A percentile compares a stretch with the other conserved stretches of the same genome.
These are phyloP conservation scores for Edaphochlamys debaryana DNA, from an alignment of 139 green algal species.

Conservation along the genomic window DNA sequence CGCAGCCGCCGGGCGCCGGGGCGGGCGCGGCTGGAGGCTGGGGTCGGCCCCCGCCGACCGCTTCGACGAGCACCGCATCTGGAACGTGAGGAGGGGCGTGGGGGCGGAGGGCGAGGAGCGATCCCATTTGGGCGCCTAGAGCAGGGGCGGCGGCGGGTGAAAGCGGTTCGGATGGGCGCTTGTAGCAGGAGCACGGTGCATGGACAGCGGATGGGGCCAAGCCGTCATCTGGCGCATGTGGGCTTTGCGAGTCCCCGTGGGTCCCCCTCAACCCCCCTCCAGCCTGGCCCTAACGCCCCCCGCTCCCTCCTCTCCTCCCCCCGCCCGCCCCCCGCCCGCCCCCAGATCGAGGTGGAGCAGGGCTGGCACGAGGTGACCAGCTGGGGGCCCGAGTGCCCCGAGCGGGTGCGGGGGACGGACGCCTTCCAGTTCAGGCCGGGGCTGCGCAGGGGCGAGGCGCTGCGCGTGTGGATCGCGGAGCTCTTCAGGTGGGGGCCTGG, in stretches of 20 bases:
- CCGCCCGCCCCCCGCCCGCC: background rate
- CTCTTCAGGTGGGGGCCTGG: slow-evolving; percentile 31
- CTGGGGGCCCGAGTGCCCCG: slow-evolving; percentile 38
- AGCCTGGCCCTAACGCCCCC: background rate
- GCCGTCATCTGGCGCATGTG: too few species aligned
- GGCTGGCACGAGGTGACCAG: slow-evolving; percentile 3
- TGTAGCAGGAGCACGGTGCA: too few species aligned
- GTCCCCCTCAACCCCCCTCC: background rate
- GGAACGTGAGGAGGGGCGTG: background rate
- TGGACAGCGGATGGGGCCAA: too few species aligned
- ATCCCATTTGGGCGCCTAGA: too few species aligned
- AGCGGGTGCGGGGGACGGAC: slow-evolving; percentile 48
- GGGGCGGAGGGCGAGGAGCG: too few species aligned
- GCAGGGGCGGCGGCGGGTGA: too few species aligned
- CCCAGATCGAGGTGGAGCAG: slow-evolving; percentile 24
- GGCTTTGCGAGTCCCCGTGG: background rate
- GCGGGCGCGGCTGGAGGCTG: background rate
- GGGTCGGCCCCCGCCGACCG: background rate
- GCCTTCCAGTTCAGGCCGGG: slow-evolving; percentile 48
- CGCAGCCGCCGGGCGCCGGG: background rate
- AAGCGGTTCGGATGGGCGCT: too few species aligned
- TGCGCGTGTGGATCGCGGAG: slow-evolving; percentile 41
- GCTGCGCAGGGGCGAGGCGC: background rate
- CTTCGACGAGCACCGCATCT: background rate
- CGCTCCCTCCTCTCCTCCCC: background rate